Evolutionary conservation across 305 asterid species (phyloP), one percentile per base, ranked within the genome.

Genomic region (Solanum hybrid): DNA sequence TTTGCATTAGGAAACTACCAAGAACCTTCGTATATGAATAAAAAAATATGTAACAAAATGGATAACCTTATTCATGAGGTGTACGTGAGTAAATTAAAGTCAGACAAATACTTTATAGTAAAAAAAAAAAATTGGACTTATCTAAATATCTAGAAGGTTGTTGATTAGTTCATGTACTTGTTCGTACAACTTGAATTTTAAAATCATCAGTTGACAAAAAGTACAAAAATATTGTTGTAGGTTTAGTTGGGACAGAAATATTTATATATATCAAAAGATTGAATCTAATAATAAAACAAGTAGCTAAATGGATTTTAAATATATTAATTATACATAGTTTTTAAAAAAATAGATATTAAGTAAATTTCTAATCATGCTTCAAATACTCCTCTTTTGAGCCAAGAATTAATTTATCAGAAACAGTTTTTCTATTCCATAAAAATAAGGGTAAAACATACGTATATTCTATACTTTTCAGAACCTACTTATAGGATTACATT

Each of bases 181-280:
- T 51, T 84, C 87, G 87, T 84, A 84, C 87, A 29, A 51, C 75
- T 84, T 46, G 75, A 82, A 81, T 81, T 84, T 84, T 51, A 29
- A 31, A 84, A 20, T 51, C 20, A 84, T 17, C 73, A 10, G 29
- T 84, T 84, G 75, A 84, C 87, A 29, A 46, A 7, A 1, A 46
- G 40, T 10, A 10, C 20, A 46, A 84, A 84, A 46, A 81, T 81
- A 24, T 40, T 1, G 2, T 42, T 27, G 38, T 81, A 6, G 22
- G 35, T 7, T 40, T 26, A 10, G 36, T n/a, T 22, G 32, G 7
- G 6, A 36, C 13, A 66, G 12, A 66, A 7, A 66, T n/a, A 66
- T 66, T 60, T 22, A 60, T 20, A 60, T 22, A 60, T 22, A 22
- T 60, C 72, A 22, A 60, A 60, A 60, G 26, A 60, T 60, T 60